These are phyloP conservation scores for Colletotrichum sidae DNA, from an alignment of 2,329 filamentous ascomycete genomes.

Conservation along the genomic window DNA sequence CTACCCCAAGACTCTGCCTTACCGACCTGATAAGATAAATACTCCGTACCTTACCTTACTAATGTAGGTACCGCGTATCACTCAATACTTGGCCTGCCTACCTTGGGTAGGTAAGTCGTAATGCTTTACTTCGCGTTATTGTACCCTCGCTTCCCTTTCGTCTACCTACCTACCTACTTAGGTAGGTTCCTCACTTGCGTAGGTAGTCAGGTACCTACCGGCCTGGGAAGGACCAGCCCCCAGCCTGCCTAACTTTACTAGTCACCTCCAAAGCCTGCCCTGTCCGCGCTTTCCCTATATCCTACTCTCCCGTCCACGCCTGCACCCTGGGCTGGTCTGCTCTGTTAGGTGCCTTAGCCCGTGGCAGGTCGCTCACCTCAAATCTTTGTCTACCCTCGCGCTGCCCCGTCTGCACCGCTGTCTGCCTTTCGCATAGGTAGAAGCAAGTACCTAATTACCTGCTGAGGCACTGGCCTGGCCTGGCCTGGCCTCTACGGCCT, in stretches of 20 bases:
- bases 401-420: constrained; percentile 5
- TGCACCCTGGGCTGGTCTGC: constrained; percentile 30
- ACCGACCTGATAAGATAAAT: too few species aligned
- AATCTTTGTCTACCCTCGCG: constrained; percentile 31
- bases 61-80: too few species aligned
- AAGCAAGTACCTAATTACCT: neutral
- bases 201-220: too few species aligned
- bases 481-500: constrained; percentile 9
- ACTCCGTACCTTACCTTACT: too few species aligned
- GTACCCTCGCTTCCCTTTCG: constrained; percentile 1
- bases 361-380: neutral
- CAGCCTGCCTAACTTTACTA: too few species aligned
- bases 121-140: constrained; percentile 3
- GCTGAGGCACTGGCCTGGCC: neutral
- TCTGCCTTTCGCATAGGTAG: neutral
- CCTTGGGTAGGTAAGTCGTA: too few species aligned
- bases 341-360: neutral
- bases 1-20: too few species aligned
- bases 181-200: too few species aligned
- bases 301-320: constrained; percentile 26
- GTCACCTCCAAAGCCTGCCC: neutral
- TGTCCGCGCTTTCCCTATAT: neutral
- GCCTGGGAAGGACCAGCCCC: too few species aligned
- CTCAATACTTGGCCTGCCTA: too few species aligned
- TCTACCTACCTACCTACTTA: too few species aligned